phyloP scores from a whole-genome alignment of 2,329 filamentous ascomycete genomes.

The Xylaria sp. region DNA sequence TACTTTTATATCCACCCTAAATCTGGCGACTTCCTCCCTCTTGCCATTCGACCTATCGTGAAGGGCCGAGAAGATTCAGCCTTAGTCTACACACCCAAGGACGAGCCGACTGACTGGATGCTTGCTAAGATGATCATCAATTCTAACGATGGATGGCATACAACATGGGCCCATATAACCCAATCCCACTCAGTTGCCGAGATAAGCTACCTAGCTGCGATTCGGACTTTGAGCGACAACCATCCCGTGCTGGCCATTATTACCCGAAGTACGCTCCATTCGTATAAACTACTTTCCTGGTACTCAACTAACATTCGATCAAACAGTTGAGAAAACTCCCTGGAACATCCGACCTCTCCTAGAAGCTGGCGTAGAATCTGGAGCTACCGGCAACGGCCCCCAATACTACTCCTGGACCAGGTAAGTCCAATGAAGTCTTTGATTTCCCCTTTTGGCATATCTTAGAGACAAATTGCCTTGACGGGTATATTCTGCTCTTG shows the following conservation, averaged over 20 bases:
- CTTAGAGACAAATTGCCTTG: too few species aligned
- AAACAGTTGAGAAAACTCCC: slow-evolving; percentile 46
- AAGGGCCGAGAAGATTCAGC: slow-evolving; percentile 46
- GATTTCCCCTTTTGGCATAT: too few species aligned
- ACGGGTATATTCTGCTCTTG: too few species aligned
- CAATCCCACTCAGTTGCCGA: slow-evolving; percentile 57
- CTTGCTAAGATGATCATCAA: slow-evolving; percentile 62
- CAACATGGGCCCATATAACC: slow-evolving; percentile 56
- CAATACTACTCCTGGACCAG: slow-evolving; percentile 48
- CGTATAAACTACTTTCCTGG: background rate
- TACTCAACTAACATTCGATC: slow-evolving; percentile 14
- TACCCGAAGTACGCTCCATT: slow-evolving; percentile 46
- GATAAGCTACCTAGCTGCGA: slow-evolving; percentile 56
- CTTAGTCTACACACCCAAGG: slow-evolving; percentile 59
- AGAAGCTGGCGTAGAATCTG: slow-evolving; percentile 43
- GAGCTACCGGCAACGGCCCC: slow-evolving; percentile 45
- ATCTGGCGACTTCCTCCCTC: slow-evolving; percentile 57
- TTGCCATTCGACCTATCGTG: slow-evolving; percentile 59
- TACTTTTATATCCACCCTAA: slow-evolving; percentile 57
- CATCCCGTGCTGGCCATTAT: slow-evolving; percentile 57
- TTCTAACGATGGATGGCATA: slow-evolving; percentile 58
- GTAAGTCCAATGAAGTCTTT: too few species aligned
- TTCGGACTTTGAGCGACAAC: slow-evolving; percentile 56
- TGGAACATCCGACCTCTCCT: slow-evolving; percentile 48
- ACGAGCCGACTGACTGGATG: slow-evolving; percentile 58